Conservation (phyloP, 345 rosid species). For the Eucalyptus curtisii region DNA sequence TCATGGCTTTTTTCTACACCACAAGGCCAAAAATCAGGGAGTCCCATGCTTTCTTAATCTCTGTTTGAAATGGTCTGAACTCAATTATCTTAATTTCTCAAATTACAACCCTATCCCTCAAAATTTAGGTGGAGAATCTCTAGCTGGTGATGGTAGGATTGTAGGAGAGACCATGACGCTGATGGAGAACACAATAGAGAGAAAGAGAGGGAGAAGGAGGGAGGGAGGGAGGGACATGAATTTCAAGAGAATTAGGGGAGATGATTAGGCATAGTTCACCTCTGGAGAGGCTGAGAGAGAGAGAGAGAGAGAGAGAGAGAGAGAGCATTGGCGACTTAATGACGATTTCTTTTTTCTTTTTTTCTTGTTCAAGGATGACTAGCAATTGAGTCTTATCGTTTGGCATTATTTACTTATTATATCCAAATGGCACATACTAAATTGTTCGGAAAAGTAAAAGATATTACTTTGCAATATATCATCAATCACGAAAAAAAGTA, state of each 20-base stretch:
- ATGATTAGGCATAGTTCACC: not conserved
- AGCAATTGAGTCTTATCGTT: too few species aligned
- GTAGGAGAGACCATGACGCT: not conserved
- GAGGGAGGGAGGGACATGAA: not conserved
- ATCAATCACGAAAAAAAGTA: rapidly evolving
- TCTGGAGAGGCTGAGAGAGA: not conserved
- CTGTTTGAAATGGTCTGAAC: not conserved
- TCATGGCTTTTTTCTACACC: not conserved
- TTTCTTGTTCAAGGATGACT: too few species aligned
- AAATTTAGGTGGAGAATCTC: not conserved
- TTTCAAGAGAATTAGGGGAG: not conserved
- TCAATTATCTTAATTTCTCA: not conserved
- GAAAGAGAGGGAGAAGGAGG: not conserved
- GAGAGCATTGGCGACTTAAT: not conserved
- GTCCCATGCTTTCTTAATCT: too few species aligned
- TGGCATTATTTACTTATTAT: too few species aligned
- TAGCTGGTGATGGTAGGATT: rapidly evolving
- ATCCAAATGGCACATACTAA: not conserved
- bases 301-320: not conserved
- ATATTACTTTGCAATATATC: not conserved
- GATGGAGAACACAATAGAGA: rapidly evolving
- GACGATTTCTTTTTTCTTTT: too few species aligned
- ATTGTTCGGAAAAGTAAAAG: rapidly evolving
- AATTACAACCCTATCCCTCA: rapidly evolving
- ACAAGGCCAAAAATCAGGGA: rapidly evolving